phyloP scores from a whole-genome alignment of 257 asterid genomes.

The Przewalskia tangutica region DNA sequence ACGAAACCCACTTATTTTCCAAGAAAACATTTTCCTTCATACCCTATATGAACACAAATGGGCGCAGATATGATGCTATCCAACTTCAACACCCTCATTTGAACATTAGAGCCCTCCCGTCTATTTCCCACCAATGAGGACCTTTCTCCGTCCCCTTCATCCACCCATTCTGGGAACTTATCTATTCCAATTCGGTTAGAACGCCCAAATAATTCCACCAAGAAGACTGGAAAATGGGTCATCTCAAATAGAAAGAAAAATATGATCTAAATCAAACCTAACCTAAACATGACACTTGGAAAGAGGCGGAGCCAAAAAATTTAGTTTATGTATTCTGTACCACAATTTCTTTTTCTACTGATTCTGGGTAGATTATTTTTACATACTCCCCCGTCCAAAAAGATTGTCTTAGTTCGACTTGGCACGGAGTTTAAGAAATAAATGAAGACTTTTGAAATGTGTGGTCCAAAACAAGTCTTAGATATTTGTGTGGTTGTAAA shows the following conservation, averaged over 20 bases:
- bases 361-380: too few species aligned
- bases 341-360: too few species aligned
- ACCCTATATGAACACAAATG: background rate
- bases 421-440: too few species aligned
- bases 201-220: background rate
- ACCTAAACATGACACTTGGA: background rate
- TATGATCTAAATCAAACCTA: background rate
- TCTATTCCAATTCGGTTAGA: background rate
- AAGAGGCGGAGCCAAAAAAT: too few species aligned
- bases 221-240: background rate
- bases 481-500: too few species aligned
- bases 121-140: background rate
- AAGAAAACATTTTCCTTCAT: too few species aligned
- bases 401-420: too few species aligned
- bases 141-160: background rate
- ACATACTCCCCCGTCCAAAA: too few species aligned
- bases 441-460: too few species aligned
- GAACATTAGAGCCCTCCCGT: background rate
- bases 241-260: background rate
- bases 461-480: too few species aligned
- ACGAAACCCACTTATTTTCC: too few species aligned
- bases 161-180: background rate
- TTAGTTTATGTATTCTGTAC: too few species aligned
- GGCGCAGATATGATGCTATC: background rate
- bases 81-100: background rate